phyloP scores from a whole-genome alignment of 2,329 filamentous ascomycete species.

The Penicillium glabrum region DNA sequence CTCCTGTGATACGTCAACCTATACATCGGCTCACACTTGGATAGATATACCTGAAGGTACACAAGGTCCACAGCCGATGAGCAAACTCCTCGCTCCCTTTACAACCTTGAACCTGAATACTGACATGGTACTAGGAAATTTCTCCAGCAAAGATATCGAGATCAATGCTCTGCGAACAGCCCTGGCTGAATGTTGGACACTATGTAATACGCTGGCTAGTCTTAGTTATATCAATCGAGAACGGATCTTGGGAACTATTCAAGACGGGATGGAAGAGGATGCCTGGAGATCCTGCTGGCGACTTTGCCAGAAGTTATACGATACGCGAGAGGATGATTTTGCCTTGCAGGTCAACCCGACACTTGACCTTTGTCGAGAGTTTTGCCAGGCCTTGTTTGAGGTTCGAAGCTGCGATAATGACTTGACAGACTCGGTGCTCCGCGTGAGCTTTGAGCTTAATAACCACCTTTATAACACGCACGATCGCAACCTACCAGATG shows the following conservation, averaged over 20 bases:
- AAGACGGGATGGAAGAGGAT: slow-evolving; percentile 76
- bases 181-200: slow-evolving; percentile 85
- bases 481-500: slow-evolving; percentile 77
- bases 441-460: slow-evolving; percentile 92
- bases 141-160: slow-evolving; percentile 55
- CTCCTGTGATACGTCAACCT: neutral
- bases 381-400: slow-evolving; percentile 89
- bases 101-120: slow-evolving; percentile 20
- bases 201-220: slow-evolving; percentile 86
- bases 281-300: slow-evolving; percentile 96
- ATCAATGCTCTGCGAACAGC: slow-evolving; percentile 70
- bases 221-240: slow-evolving; percentile 82
- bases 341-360: slow-evolving; percentile 70
- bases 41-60: slow-evolving; percentile 37
- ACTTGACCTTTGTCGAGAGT: slow-evolving; percentile 83
- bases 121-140: slow-evolving; percentile 33
- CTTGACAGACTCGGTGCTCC: slow-evolving; percentile 76
- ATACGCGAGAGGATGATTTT: slow-evolving; percentile 70
- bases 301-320: slow-evolving; percentile 84
- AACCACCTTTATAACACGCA: slow-evolving; percentile 95
- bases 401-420: slow-evolving; percentile 76
- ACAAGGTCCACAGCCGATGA: neutral
- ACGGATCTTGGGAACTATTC: slow-evolving; percentile 73
- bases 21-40: slow-evolving; percentile 12
- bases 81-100: slow-evolving; percentile 17